These are phyloP conservation scores for Candida succiphila DNA, from an alignment of 805 yeast genomes.

Conservation along the genomic window DNA sequence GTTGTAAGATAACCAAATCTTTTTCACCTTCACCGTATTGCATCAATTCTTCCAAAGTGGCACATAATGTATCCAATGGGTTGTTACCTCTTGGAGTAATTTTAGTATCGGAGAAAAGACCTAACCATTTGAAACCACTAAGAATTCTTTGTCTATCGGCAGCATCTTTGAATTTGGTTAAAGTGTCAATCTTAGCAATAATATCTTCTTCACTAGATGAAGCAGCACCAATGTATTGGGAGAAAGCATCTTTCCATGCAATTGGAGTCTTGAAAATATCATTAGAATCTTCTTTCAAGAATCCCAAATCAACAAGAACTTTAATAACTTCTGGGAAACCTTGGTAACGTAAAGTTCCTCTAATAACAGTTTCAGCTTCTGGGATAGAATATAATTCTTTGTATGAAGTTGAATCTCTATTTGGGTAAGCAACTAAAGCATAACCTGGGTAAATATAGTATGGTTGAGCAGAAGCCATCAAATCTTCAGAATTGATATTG, in stretches of 20 bases:
- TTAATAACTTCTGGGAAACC: slow-evolving; percentile 98
- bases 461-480: slow-evolving; percentile 92
- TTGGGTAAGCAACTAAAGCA: slow-evolving; percentile 92
- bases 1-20: slow-evolving; percentile 91
- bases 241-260: slow-evolving; percentile 86
- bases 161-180: slow-evolving; percentile 71
- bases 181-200: slow-evolving; percentile 61
- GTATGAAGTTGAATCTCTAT: slow-evolving; percentile 94
- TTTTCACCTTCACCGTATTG: slow-evolving; percentile 94
- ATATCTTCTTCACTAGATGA: slow-evolving; percentile 67
- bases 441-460: slow-evolving; percentile 94
- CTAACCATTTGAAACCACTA: slow-evolving; percentile 89
- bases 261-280: slow-evolving; percentile 45
- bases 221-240: slow-evolving; percentile 62
- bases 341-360: slow-evolving; percentile 97
- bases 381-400: slow-evolving; percentile 89
- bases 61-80: slow-evolving; percentile 94
- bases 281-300: slow-evolving; percentile 68
- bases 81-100: slow-evolving; percentile 89
- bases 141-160: slow-evolving; percentile 82
- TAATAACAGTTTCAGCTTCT: slow-evolving; percentile 92
- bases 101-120: slow-evolving; percentile 66
- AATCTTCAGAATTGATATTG: slow-evolving; percentile 74
- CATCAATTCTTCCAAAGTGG: slow-evolving; percentile 90
- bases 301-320: slow-evolving; percentile 88